Base-by-base conservation (phyloP, 2,329 filamentous ascomycete species). In the Didymella arachidicola region DNA sequence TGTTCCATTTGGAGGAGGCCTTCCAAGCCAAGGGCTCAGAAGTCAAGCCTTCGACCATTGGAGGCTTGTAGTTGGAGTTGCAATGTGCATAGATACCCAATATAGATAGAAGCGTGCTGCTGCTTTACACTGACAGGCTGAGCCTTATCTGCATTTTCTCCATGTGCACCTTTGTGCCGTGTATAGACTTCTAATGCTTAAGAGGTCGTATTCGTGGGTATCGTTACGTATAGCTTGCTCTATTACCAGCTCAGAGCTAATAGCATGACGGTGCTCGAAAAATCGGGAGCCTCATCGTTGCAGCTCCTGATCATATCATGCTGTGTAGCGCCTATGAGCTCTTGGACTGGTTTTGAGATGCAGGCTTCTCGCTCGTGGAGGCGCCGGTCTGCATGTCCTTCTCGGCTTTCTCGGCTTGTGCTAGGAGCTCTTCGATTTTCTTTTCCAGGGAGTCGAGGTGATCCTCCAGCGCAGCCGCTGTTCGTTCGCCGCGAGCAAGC, bases 1-100 rank as follows among this genome's bases (percentile, higher is more conserved):
- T 78, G 22, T 98, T 97, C 79, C 78, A 87, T 61, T 79, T 87
- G 68, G 76, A 78, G 12, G 57, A 72, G 26, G 71, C 81, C 29
- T 82, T 82, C 64, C 69, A 73, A 60, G 59, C 36, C 27, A 58
- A 67, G 18, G 67, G 63, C 30, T 63, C 60, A 8, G 60, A 60
- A 32, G 60, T 59, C n/a, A 72, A 72, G 60, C 68, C 72, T 4
- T 73, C 73, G 16, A 76, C 67, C 7, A 65, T 75, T 62, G 72
- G 73, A 57, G 72, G 70, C 18, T 64, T 73, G 54, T 76, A 68
- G 62, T 39, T 49, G 29, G 12, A 36, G 19, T 30, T 36, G 36
- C 26, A n/a, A 36, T 29, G 42, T 45, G 42, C 29, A 49, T 34
- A 59, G 41, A 59, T 54, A 54, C 51, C 50, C 51, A 50, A 39